phyloP scores from a whole-genome alignment of 1,139 yeast species.

The Yamadazyma taylorii region DNA sequence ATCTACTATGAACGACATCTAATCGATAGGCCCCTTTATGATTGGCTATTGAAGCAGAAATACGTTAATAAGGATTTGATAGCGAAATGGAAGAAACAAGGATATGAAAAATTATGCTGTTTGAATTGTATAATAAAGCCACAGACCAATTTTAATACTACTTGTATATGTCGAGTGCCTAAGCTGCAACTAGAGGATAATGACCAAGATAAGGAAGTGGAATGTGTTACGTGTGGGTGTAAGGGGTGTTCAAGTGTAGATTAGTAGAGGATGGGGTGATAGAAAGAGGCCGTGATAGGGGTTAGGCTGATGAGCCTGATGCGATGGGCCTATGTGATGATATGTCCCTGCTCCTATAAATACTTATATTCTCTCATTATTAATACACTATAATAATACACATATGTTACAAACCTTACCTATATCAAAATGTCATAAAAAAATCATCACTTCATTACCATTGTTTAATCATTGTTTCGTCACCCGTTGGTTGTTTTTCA shows the following conservation, averaged over 20 bases:
- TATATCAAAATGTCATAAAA: neutral
- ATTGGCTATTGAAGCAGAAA: conserved; percentile 69
- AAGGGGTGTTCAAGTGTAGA: conserved; percentile 86
- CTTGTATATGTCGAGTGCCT: conserved; percentile 89
- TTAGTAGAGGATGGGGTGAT: conserved; percentile 25
- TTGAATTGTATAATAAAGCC: conserved; percentile 70
- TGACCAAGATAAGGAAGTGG: conserved; percentile 36
- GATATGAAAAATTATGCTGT: conserved; percentile 87
- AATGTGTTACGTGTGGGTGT: conserved; percentile 88
- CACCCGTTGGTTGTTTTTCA: no score
- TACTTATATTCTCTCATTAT: no score
- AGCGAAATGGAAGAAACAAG: conserved; percentile 90
- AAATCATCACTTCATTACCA: neutral
- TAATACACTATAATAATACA: neutral
- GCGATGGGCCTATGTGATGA: no score
- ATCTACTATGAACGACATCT: conserved; percentile 69
- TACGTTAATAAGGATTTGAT: conserved; percentile 70
- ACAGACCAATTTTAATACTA: conserved; percentile 62
- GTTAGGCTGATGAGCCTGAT: no score
- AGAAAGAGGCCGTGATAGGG: no score
- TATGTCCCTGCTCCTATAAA: no score
- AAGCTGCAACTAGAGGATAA: conserved; percentile 48
- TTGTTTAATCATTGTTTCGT: no score
- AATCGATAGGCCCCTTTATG: conserved; percentile 68
- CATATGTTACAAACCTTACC: neutral